Conservation (phyloP, 352 stramenopile species). For the Pythium aphanidermatum region DNA sequence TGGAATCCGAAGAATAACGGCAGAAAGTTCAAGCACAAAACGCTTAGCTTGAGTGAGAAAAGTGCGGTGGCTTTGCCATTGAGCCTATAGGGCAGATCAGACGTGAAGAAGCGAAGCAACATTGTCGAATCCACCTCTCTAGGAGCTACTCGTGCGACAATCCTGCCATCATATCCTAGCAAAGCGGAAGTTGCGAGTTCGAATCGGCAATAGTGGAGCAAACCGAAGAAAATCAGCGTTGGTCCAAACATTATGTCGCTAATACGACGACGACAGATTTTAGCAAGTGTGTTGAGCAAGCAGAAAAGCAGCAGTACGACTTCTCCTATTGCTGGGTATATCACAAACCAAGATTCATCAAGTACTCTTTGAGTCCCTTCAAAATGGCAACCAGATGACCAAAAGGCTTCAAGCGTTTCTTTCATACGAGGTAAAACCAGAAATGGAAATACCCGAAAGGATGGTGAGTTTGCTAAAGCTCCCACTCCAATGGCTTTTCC, state of each 20-base stretch:
- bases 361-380: constrained; percentile 30
- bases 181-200: no score
- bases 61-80: no score
- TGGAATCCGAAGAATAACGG: no score
- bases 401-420: constrained; percentile 32
- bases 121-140: no score
- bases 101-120: no score
- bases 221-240: constrained; percentile 24
- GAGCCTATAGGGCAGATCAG: no score
- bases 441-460: constrained; percentile 31
- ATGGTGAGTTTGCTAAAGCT: constrained; percentile 22
- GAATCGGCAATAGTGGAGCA: constrained; percentile 24
- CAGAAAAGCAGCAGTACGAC: constrained; percentile 32
- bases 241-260: constrained; percentile 28
- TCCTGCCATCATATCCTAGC: no score
- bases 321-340: constrained; percentile 32
- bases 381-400: constrained; percentile 26
- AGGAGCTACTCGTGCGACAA: no score
- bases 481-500: constrained; percentile 24
- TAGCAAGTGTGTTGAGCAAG: constrained; percentile 33
- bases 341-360: constrained; percentile 29
- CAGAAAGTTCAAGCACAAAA: no score
- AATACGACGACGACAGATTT: constrained; percentile 24
- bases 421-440: constrained; percentile 29
- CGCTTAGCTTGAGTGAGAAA: no score